Conservation (phyloP, 2,329 filamentous ascomycete genomes). For the Mycosphaerella arachidis region DNA sequence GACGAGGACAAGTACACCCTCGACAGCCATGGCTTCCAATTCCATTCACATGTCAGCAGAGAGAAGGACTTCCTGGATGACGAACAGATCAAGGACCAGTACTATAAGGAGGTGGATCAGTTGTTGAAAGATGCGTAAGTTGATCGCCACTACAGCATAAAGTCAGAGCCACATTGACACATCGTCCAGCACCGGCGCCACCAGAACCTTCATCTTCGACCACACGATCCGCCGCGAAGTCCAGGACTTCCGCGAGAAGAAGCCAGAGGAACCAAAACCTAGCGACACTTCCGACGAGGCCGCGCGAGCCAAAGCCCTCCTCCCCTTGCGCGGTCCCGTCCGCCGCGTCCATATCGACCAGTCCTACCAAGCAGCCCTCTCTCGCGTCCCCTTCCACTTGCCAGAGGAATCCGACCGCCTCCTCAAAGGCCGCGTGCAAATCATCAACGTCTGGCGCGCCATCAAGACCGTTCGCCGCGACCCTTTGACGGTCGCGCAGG, state of each 20-base stretch:
- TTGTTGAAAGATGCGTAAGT: constrained; percentile 36
- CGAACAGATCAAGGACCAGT: constrained; percentile 35
- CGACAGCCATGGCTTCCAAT: constrained; percentile 34
- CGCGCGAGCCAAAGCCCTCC: constrained; percentile 12
- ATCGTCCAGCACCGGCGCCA: constrained; percentile 46
- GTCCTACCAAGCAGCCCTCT: constrained; percentile 43
- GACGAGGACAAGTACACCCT: constrained; percentile 34
- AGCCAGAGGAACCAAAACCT: constrained; percentile 3
- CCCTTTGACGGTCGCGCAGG: constrained; percentile 56
- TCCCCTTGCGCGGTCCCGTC: constrained; percentile 41
- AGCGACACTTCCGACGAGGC: constrained; percentile 32
- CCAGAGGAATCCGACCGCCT: constrained; percentile 44
- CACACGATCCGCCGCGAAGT: constrained; percentile 54
- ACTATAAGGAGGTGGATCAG: constrained; percentile 38
- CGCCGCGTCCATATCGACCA: constrained; percentile 57
- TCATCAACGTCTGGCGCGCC: constrained; percentile 45
- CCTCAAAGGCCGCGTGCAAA: constrained; percentile 47
- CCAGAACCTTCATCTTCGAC: constrained; percentile 58
- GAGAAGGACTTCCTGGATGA: constrained; percentile 39
- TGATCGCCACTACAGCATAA: constrained; percentile 30
- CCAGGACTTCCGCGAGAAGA: constrained; percentile 25
- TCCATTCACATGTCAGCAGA: constrained; percentile 31
- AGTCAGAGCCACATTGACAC: not conserved
- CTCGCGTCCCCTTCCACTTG: constrained; percentile 45
- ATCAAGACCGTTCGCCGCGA: constrained; percentile 47